Evolutionary conservation across 441 rosid species (phyloP).

Genomic region (Populus hybrid): DNA sequence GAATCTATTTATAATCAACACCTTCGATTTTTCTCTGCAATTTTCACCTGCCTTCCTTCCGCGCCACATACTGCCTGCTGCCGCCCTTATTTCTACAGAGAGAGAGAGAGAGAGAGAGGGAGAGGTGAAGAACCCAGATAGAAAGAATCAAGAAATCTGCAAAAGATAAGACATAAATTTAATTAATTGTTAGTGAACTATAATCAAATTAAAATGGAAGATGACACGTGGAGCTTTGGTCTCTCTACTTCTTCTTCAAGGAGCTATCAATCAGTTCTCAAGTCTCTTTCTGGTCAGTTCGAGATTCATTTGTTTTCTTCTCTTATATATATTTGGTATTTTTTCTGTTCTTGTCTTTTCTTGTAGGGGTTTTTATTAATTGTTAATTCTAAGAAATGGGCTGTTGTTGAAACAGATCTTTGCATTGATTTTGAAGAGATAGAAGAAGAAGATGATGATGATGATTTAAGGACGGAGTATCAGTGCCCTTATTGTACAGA

Average conservation of each 20-base stretch:
- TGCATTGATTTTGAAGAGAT: conserved; percentile 51
- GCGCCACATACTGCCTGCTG: no score
- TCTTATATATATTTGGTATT: background rate
- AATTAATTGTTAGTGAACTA: background rate
- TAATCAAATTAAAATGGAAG: conserved; percentile 39
- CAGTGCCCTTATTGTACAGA: conserved; percentile 70
- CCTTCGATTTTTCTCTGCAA: background rate
- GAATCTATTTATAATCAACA: background rate
- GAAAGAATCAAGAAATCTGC: background rate
- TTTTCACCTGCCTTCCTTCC: background rate
- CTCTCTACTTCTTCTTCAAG: conserved; percentile 44
- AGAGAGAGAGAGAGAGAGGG: background rate
- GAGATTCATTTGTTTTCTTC: background rate
- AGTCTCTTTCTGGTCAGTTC: conserved; percentile 50
- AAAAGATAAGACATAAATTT: background rate
- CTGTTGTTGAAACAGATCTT: conserved; percentile 42
- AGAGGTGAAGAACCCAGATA: background rate
- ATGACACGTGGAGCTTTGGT: conserved; percentile 43
- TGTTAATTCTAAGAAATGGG: background rate
- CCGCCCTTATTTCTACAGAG: background rate
- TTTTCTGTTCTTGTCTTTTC: conserved; percentile 2
- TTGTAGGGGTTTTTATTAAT: conserved; percentile 1
- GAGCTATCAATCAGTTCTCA: conserved; percentile 41
- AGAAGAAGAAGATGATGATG: conserved; percentile 43
- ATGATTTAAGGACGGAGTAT: conserved; percentile 51